These are phyloP conservation scores for Phytopythium aichiense DNA, from an alignment of 352 stramenopile species.

Conservation along the genomic window DNA sequence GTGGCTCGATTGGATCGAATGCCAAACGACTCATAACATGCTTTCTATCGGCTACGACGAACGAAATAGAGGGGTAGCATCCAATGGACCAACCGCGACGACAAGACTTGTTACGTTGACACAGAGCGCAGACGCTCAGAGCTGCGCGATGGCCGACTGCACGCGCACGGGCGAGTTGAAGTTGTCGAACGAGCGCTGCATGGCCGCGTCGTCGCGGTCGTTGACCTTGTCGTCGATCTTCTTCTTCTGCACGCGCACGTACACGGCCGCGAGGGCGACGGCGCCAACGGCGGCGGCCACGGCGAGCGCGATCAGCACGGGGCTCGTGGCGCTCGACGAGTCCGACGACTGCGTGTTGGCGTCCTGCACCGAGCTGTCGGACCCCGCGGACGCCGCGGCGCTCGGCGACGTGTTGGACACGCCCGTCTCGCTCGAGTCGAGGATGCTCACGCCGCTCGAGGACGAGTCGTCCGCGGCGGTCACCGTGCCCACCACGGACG, in stretches of 20 bases:
- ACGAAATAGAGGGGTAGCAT: not conserved
- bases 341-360: conserved; percentile 13
- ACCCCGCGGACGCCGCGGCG: conserved; percentile 5
- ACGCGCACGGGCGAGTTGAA: conserved; percentile 18
- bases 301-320: conserved; percentile 5
- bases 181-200: conserved; percentile 7
- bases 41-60: not conserved
- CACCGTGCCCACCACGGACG: conserved; percentile 4
- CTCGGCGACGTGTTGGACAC: conserved; percentile 15
- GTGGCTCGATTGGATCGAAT: not conserved
- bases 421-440: conserved; percentile 23
- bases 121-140: conserved; percentile 11
- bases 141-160: conserved; percentile 26
- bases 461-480: conserved; percentile 11
- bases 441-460: conserved; percentile 21
- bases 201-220: conserved; percentile 9
- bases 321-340: conserved; percentile 4
- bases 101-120: not conserved
- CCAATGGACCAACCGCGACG: not conserved
- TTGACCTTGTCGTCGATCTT: conserved; percentile 15
- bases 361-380: conserved; percentile 8
- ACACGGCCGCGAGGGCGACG: conserved; percentile 6
- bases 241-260: conserved; percentile 9
- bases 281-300: conserved; percentile 6
- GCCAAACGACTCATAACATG: not conserved